phyloP scores from a whole-genome alignment of 2,329 filamentous ascomycete species.

The Alternaria sp. region DNA sequence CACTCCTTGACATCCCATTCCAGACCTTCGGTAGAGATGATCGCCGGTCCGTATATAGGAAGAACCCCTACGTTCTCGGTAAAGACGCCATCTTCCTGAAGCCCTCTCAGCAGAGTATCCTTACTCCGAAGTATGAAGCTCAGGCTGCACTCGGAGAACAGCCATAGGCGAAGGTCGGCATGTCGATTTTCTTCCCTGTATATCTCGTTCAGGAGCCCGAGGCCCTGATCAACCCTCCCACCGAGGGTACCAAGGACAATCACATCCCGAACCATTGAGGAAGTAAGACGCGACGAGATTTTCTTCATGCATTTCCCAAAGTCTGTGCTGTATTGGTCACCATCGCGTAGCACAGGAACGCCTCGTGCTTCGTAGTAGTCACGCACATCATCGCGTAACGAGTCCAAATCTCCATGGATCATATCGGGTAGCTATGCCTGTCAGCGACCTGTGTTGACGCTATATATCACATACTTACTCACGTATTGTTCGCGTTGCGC shows the following conservation, averaged over 20 bases:
- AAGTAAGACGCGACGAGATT: conserved; percentile 54
- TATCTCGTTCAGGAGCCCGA: conserved; percentile 87
- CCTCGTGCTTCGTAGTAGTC: conserved; percentile 69
- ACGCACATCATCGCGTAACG: conserved; percentile 67
- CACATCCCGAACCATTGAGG: conserved; percentile 60
- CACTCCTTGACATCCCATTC: conserved; percentile 91
- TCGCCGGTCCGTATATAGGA: conserved; percentile 77
- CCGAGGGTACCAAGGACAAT: conserved; percentile 83
- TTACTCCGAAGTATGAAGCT: conserved; percentile 79
- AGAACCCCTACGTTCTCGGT: conserved; percentile 85
- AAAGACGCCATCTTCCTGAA: conserved; percentile 60
- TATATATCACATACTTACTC: conserved; percentile 12
- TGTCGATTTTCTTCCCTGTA: conserved; percentile 59
- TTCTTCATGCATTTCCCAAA: conserved; percentile 80
- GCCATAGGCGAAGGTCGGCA: conserved; percentile 65
- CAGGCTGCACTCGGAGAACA: conserved; percentile 81
- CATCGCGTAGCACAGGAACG: conserved; percentile 70
- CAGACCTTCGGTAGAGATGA: conserved; percentile 80
- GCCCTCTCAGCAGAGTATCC: conserved; percentile 70
- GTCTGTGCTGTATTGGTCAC: conserved; percentile 89
- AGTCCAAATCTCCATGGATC: conserved; percentile 93
- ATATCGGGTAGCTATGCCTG: conserved; percentile 54
- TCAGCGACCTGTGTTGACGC: conserved; percentile 14
- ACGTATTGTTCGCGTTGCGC: conserved; percentile 38
- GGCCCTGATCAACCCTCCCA: conserved; percentile 89